Evolutionary conservation across 257 asterid genomes (phyloP).

Genomic region (Solanum tarapatanum): DNA sequence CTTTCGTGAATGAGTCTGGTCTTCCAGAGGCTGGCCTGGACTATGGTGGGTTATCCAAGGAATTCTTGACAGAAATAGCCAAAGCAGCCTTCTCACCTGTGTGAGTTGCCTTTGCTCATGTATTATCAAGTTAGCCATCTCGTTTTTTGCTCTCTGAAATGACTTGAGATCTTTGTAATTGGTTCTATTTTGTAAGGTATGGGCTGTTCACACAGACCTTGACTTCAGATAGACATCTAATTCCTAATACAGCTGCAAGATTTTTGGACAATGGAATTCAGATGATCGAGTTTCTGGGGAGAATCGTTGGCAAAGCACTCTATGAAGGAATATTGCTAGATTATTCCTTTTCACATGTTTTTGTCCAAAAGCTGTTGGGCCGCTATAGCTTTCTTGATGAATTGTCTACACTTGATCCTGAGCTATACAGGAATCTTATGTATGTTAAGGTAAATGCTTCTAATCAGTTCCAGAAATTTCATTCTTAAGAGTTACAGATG

Average conservation of each 20-base stretch:
- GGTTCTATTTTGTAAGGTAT: conserved; percentile 35
- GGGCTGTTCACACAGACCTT: conserved; percentile 89
- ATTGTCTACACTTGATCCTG: conserved; percentile 90
- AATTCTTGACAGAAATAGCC: conserved; percentile 80
- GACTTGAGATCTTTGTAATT: conserved; percentile 2
- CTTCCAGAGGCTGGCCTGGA: conserved; percentile 98
- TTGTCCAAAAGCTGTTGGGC: conserved; percentile 87
- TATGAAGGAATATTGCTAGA: conserved; percentile 93
- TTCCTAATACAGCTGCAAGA: conserved; percentile 76
- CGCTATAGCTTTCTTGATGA: conserved; percentile 96
- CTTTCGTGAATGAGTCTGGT: conserved; percentile 91
- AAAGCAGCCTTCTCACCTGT: conserved; percentile 84
- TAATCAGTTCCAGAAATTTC: conserved; percentile 1
- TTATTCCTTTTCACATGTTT: conserved; percentile 85
- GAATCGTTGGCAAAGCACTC: conserved; percentile 87
- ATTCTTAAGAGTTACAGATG: not conserved
- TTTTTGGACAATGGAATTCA: conserved; percentile 74
- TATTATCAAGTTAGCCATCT: not conserved
- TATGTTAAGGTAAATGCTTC: conserved; percentile 72
- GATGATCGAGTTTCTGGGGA: conserved; percentile 91
- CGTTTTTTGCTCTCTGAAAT: conserved; percentile 3
- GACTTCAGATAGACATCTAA: conserved; percentile 72
- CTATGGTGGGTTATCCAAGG: conserved; percentile 96
- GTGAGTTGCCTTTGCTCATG: conserved; percentile 33
- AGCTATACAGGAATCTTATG: conserved; percentile 79